Percentiles rank a stretch among this genome's conserved stretches.
Conservation (phyloP, 2,329 filamentous ascomycete genomes). For the Arthrobotrys sinensis region DNA sequence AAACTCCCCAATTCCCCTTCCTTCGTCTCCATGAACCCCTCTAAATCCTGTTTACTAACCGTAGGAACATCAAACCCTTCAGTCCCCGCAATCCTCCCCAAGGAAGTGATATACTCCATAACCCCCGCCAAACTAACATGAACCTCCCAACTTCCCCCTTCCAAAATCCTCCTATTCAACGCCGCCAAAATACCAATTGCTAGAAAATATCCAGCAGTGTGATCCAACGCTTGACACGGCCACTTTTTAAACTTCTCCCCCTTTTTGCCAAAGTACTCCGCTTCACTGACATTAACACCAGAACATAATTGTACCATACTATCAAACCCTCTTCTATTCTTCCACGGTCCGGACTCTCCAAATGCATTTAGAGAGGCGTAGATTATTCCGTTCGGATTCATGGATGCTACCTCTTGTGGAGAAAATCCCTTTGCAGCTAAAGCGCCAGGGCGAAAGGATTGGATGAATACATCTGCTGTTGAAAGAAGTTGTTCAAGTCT, state of each 20-base stretch:
- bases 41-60: background rate
- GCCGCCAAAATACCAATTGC: conserved; percentile 72
- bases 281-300: conserved; percentile 74
- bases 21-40: conserved; percentile 41
- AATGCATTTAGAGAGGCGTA: conserved; percentile 73
- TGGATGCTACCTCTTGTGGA: conserved; percentile 66
- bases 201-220: conserved; percentile 73
- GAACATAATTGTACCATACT: conserved; percentile 73
- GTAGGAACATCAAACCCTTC: conserved; percentile 26
- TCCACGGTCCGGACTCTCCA: conserved; percentile 71
- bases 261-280: conserved; percentile 68
- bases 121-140: conserved; percentile 73
- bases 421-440: conserved; percentile 69
- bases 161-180: conserved; percentile 69
- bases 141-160: conserved; percentile 71
- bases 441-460: conserved; percentile 70
- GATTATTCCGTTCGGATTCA: conserved; percentile 69
- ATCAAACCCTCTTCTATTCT: conserved; percentile 71
- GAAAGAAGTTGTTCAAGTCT: conserved; percentile 66
- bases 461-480: conserved; percentile 69
- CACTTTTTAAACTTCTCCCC: conserved; percentile 67
- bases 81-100: conserved; percentile 65
- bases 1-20: conserved; percentile 26
- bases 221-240: conserved; percentile 74
- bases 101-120: conserved; percentile 73